Evolutionary conservation across 768 basidiomycete genomes (phyloP).

Genomic region (Amanita thiersii): DNA sequence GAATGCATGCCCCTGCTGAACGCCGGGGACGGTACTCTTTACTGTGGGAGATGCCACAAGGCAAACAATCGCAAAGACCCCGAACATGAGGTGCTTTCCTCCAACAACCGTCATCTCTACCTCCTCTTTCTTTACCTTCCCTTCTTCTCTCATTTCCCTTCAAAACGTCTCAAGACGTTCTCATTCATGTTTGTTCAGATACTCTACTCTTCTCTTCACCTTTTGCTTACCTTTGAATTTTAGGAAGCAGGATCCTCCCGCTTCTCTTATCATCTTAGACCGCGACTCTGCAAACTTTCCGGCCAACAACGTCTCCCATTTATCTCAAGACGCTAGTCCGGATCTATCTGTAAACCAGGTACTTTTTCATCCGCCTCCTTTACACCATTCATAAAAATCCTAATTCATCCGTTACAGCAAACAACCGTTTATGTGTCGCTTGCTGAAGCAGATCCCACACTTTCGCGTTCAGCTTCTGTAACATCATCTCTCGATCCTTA

Average conservation of each 20-base stretch:
- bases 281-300: conserved; percentile 26
- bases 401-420: conserved; percentile 14
- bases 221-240: conserved; percentile 23
- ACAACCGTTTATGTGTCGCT: conserved; percentile 6
- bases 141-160: neutral
- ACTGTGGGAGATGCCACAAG: conserved; percentile 1
- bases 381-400: conserved; percentile 13
- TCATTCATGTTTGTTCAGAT: conserved; percentile 35
- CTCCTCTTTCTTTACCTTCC: neutral
- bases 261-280: conserved; percentile 40
- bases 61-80: conserved; percentile 12
- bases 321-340: conserved; percentile 21
- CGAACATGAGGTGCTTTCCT: neutral
- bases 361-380: conserved; percentile 13
- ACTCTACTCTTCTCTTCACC: conserved; percentile 24
- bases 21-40: too few species aligned
- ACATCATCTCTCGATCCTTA: conserved; percentile 84
- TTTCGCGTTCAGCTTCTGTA: conserved; percentile 64
- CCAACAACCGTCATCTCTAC: neutral
- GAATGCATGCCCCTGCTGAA: too few species aligned
- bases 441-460: conserved; percentile 23
- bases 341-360: conserved; percentile 25
- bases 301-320: conserved; percentile 31
- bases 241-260: conserved; percentile 43
- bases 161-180: conserved; percentile 9